These are phyloP conservation scores for Monilinia fructigena DNA, from an alignment of 2,329 filamentous ascomycete species.

Conservation along the genomic window DNA sequence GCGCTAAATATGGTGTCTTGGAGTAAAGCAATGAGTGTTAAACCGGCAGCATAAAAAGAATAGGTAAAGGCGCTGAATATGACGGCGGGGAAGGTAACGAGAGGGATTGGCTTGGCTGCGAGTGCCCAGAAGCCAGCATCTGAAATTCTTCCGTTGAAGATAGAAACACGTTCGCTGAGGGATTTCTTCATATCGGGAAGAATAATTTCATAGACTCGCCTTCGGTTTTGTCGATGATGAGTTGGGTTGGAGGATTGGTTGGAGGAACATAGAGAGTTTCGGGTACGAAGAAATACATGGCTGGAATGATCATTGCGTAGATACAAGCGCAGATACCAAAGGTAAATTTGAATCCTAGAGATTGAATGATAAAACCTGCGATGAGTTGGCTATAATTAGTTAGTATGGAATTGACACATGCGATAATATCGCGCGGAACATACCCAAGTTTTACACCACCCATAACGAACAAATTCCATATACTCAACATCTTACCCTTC, in stretches of 20 bases:
- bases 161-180: constrained; percentile 40
- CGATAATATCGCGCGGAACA: neutral
- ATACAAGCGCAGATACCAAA: constrained; percentile 45
- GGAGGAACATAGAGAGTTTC: constrained; percentile 43
- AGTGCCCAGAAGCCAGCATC: constrained; percentile 43
- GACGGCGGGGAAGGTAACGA: constrained; percentile 52
- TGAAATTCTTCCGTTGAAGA: constrained; percentile 44
- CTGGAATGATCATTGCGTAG: constrained; percentile 43
- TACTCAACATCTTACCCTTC: constrained; percentile 41
- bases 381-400: constrained; percentile 43
- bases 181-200: constrained; percentile 39
- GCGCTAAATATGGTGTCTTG: constrained; percentile 32
- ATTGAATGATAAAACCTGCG: constrained; percentile 43
- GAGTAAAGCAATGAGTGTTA: constrained; percentile 34
- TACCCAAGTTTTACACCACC: constrained; percentile 38
- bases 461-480: constrained; percentile 36
- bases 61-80: constrained; percentile 34
- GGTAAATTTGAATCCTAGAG: constrained; percentile 41
- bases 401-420: neutral
- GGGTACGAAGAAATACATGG: constrained; percentile 47
- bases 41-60: constrained; percentile 31
- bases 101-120: constrained; percentile 47
- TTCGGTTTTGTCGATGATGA: constrained; percentile 35
- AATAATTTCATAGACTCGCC: constrained; percentile 33
- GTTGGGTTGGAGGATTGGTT: constrained; percentile 26